Percentiles rank a stretch among this genome's conserved stretches.
These are phyloP conservation scores for Brasilioporus rufonigricans DNA, from an alignment of 768 basidiomycete species.

Conservation along the genomic window DNA sequence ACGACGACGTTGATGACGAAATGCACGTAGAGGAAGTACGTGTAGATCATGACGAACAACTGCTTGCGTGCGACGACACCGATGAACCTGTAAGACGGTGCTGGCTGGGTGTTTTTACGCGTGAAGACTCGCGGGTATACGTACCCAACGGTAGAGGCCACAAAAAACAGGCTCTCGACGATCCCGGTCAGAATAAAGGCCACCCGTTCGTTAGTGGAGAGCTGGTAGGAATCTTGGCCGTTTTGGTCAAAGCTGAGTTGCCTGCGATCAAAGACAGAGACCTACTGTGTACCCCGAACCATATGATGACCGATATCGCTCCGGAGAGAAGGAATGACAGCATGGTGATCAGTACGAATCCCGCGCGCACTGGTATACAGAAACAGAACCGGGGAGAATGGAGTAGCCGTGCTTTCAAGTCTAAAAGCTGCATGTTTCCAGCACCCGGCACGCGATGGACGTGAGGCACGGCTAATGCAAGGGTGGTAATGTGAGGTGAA, in stretches of 20 bases:
- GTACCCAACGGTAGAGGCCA: conserved; percentile 57
- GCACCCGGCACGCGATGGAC: neutral
- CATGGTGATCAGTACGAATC: conserved; percentile 54
- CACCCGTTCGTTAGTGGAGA: conserved; percentile 30
- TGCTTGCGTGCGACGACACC: conserved; percentile 65
- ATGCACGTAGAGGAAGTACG: conserved; percentile 56
- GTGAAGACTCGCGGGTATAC: neutral
- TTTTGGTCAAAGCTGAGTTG: neutral
- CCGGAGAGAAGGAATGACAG: conserved; percentile 56
- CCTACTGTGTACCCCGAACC: conserved; percentile 63
- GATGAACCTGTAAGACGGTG: conserved; percentile 44
- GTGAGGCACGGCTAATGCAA: neutral
- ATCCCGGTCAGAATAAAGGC: conserved; percentile 51
- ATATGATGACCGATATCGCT: conserved; percentile 50
- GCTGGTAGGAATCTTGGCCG: conserved; percentile 34
- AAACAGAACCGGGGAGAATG: conserved; percentile 58
- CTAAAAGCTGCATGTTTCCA: conserved; percentile 37
- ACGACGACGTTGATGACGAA: conserved; percentile 53
- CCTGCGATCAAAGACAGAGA: conserved; percentile 1
- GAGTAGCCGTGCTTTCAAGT: conserved; percentile 44
- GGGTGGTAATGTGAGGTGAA: neutral
- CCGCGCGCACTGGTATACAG: conserved; percentile 60
- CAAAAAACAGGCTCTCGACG: conserved; percentile 52
- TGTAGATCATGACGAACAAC: conserved; percentile 53
- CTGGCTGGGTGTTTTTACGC: neutral